Base-by-base conservation (phyloP, 179 eudicot species). In the Vitellaria paradoxa region DNA sequence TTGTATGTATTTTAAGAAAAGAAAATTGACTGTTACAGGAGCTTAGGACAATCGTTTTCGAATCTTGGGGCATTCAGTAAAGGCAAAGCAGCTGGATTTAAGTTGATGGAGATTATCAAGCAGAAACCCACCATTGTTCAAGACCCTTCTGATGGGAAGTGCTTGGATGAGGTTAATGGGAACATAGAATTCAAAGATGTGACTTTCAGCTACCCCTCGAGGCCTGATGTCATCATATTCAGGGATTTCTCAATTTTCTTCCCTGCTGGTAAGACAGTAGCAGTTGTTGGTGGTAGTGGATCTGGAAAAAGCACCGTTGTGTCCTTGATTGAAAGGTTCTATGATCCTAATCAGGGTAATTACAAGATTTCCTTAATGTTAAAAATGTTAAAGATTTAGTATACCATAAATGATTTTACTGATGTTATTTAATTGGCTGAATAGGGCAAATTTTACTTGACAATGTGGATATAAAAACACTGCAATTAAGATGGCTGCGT, bases 11-110 rank as follows among this genome's bases (percentile, higher is more conserved):
- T 42, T 47, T 42, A 42, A 42, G 23, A 47, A 60, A 18, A 47
- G 5, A 70, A n/a, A 65, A 47, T 6, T 71, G 40, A 15, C 77
- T 68, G 26, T 65, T 65, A 10, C 92, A 96, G 99, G 99, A 96
- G 99, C 86, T 90, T 96, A 84, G 99, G 99, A 9, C 99, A 96
- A 79, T 96, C 99, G 1, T 96, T 96, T 84, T 96, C 99, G 5
- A 96, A 96, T 72, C 98, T 96, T 61, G 99, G 99, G 76, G 99
- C 99, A 14, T 96, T 96, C 79, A 96, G 99, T 87, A 96, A 96
- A 81, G 99, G 99, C 11, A 96, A 96, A 86, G 85, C 97, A 42
- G 99, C 99, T 49, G 99, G 99, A 47, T 96, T 80, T 89, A 96
- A 96, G 84, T 83, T 96, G 71, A 89, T 96, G 97, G 98, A 96